Base-by-base conservation (phyloP, 2,329 filamentous ascomycete species). In the Nannizzia gypsea region DNA sequence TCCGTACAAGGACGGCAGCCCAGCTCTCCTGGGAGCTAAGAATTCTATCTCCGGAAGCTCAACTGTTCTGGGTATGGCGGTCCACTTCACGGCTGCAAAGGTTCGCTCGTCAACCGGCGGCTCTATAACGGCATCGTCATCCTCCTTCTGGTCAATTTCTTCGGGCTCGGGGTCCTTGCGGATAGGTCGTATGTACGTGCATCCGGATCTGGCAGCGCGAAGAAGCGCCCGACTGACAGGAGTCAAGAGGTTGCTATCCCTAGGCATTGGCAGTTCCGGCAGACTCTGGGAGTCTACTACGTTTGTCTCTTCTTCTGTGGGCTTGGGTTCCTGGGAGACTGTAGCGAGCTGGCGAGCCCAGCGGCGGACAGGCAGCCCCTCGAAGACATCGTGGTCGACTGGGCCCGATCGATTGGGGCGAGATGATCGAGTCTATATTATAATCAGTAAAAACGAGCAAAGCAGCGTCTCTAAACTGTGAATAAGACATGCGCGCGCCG, bases 221-320 rank as follows among this genome's bases (percentile, higher is more conserved):
- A 96, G 79, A 3, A 96, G 80, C 64, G 91, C 88, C 68, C 93
- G 88, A 58, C 87, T 92, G 70, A 90, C 87, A 1, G 86, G 81
- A 0, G 88, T 82, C 8, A 96, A 78, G 34, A 95, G 79, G 61
- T 87, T 82, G 31, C 84, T 88, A 70, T 96, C 92, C 67, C 88
- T 88, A 42, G 92, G 92, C 89, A 96, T 92, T 50, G 89, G 85
- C 17, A 90, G 80, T 69, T 96, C 91, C 55, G 84, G 85, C 82
- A 76, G 78, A 5, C 28, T 67, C 67, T 57, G 66, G 1, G 56
- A n/a, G 66, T 6, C 67, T 66, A 54, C 69, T 50, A 46, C 64
- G 11, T 68, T 64, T 3, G 66, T 59, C 6, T 72, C 68, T 2
- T 68, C 78, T 28, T 80, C 83, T 66, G 91, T 87, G 63, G 83